Conservation (phyloP, 2,329 filamentous ascomycete species). For the Penicillium sp. region DNA sequence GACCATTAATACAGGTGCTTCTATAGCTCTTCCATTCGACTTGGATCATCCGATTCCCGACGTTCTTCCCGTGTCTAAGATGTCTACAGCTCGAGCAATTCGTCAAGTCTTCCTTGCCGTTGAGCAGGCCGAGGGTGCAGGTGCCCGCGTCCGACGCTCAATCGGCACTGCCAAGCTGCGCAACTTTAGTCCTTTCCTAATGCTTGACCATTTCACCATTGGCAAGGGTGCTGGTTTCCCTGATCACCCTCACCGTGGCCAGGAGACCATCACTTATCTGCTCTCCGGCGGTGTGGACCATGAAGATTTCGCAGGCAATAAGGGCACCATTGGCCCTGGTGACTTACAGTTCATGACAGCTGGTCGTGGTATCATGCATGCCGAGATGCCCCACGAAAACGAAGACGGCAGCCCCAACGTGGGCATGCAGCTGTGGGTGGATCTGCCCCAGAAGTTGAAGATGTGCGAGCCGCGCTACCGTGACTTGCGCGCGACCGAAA, state of each 20-base stretch:
- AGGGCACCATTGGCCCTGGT: slow-evolving; percentile 78
- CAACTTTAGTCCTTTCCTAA: slow-evolving; percentile 89
- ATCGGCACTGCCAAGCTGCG: slow-evolving; percentile 80
- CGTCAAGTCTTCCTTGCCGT: slow-evolving; percentile 78
- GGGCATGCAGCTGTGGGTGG: slow-evolving; percentile 94
- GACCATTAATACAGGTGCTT: slow-evolving; percentile 7
- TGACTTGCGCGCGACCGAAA: slow-evolving; percentile 74
- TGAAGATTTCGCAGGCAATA: slow-evolving; percentile 85
- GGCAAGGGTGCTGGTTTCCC: slow-evolving; percentile 82
- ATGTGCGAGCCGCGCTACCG: slow-evolving; percentile 88
- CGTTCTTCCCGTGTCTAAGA: slow-evolving; percentile 46
- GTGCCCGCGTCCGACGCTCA: slow-evolving; percentile 80
- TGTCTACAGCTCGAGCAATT: slow-evolving; percentile 72
- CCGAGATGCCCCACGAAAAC: slow-evolving; percentile 87
- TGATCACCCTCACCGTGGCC: slow-evolving; percentile 78
- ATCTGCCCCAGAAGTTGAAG: slow-evolving; percentile 79
- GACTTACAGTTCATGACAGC: slow-evolving; percentile 98
- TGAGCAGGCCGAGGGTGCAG: slow-evolving; percentile 84
- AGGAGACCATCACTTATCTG: slow-evolving; percentile 88
- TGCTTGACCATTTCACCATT: slow-evolving; percentile 91
- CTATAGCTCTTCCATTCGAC: slow-evolving; percentile 2
- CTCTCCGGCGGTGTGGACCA: slow-evolving; percentile 84
- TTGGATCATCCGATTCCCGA: slow-evolving; percentile 5
- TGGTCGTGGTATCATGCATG: slow-evolving; percentile 85
- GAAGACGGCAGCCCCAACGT: slow-evolving; percentile 73